Conservation (phyloP, 2,329 filamentous ascomycete genomes). For the Xylaria sp. region DNA sequence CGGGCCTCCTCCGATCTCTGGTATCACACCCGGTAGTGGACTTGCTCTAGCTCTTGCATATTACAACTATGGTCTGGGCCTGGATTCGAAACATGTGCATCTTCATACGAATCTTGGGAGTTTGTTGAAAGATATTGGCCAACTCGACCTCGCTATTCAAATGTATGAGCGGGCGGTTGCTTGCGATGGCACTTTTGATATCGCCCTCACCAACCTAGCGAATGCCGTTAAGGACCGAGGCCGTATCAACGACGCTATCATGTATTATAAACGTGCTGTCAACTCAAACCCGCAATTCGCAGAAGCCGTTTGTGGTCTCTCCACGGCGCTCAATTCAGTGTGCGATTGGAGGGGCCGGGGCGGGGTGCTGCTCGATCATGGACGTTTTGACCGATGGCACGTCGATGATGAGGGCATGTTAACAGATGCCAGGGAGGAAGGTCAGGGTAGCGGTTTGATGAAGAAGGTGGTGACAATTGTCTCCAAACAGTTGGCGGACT, state of each 20-base stretch:
- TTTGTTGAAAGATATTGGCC: constrained; percentile 93
- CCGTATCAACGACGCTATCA: constrained; percentile 88
- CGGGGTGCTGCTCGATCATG: constrained; percentile 78
- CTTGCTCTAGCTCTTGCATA: constrained; percentile 89
- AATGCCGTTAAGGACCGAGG: constrained; percentile 99
- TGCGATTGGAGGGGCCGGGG: constrained; percentile 94
- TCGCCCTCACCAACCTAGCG: constrained; percentile 93
- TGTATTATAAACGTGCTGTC: constrained; percentile 90
- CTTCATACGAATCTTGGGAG: constrained; percentile 97
- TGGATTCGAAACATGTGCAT: constrained; percentile 92
- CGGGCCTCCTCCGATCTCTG: constrained; percentile 69
- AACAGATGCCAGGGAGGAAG: constrained; percentile 72
- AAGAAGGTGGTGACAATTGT: constrained; percentile 92
- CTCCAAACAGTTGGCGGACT: constrained; percentile 84
- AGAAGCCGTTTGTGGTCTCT: constrained; percentile 94
- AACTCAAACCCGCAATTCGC: constrained; percentile 94
- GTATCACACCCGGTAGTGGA: constrained; percentile 85
- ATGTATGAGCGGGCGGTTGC: constrained; percentile 97
- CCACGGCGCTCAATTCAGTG: constrained; percentile 94
- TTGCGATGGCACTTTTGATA: constrained; percentile 95
- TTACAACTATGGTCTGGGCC: constrained; percentile 90
- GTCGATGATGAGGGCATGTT: constrained; percentile 87
- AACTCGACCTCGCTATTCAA: constrained; percentile 87
- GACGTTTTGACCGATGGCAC: constrained; percentile 89
- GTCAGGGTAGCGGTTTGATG: constrained; percentile 80